Base-by-base conservation (phyloP, 768 basidiomycete species). In the Leccinum barrowsii region DNA sequence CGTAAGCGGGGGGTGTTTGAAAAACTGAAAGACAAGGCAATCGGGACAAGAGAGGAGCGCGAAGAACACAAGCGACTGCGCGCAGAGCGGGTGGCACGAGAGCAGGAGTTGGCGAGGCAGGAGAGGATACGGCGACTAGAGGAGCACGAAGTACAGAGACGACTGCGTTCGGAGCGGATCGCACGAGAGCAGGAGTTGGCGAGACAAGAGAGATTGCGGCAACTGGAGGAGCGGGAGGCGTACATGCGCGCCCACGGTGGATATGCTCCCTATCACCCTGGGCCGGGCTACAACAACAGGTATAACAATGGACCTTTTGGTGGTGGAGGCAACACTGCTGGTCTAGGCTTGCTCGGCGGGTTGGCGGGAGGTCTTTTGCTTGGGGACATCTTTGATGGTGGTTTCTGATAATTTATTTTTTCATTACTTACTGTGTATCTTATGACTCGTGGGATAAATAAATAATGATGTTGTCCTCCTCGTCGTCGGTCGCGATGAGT, bases 11-110 rank as follows among this genome's bases (percentile, higher is more conserved):
- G 86, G 0, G 75, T 88, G 60, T 76, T 89, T 61, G 80, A 77
- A 1, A 84, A 78, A 64, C 58, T 89, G 62, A 87, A 85, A 65
- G 85, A 87, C 64, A 85, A 82, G 65, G 76, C 82, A 0, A 80
- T 83, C 12, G 83, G 83, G 1, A 86, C 85, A 3, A 84, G 83
- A 67, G 85, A 86, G 63, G 85, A 87, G 69, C 75, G 85, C 5
- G 81, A 85, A 65, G 75, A 76, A 47, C 71, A 74, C 26, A 75
- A 62, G 63, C 70, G 65, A 21, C 64, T 74, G 51, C 65, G 66
- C 55, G 70, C 68, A 6, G 69, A 74, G 64, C 73, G 73, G 53
- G 53, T 65, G 46, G 68, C 61, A 13, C 67, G 44, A 5, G 65
- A 52, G 2, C 63, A 70, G 21, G 69, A 70, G 21, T 46, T 22